Conservation (phyloP, 495 filamentous ascomycete genomes). For the Penicillium pancosmium region DNA sequence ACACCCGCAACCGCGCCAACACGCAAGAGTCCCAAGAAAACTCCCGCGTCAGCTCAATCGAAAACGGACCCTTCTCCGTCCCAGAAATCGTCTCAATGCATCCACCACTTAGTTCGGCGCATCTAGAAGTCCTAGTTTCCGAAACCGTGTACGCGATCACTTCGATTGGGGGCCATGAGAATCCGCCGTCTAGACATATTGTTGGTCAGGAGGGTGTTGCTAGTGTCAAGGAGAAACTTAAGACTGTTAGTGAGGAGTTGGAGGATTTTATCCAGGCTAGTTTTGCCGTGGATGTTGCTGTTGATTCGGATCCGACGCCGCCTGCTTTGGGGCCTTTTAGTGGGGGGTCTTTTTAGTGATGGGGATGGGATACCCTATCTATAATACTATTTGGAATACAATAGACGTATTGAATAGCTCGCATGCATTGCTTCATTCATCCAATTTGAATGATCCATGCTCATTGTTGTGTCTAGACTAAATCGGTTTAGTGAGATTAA, state of each 20-base stretch:
- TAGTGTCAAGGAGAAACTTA: slow-evolving; percentile 92
- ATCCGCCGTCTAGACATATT: slow-evolving; percentile 92
- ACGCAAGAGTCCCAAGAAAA: slow-evolving; percentile 21
- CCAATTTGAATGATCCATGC: too few relatives aligned
- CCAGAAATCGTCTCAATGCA: slow-evolving; percentile 69
- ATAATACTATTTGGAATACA: too few relatives aligned
- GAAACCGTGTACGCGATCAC: slow-evolving; percentile 93
- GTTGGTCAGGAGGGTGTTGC: slow-evolving; percentile 88
- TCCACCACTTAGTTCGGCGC: slow-evolving; percentile 63
- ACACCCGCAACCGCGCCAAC: slow-evolving; percentile 13
- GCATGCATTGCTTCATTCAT: too few relatives aligned
- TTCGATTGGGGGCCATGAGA: slow-evolving; percentile 91
- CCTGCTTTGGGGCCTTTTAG: slow-evolving; percentile 11
- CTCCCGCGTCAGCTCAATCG: slow-evolving; percentile 33
- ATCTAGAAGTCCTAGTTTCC: slow-evolving; percentile 69
- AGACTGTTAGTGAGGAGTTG: slow-evolving; percentile 92
- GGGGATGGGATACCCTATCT: too few relatives aligned
- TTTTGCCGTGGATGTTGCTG: slow-evolving; percentile 74
- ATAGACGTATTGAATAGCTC: too few relatives aligned
- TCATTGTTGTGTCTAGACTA: too few relatives aligned
- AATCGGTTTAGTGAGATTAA: too few relatives aligned
- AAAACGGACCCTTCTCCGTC: slow-evolving; percentile 46
- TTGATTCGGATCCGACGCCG: slow-evolving; percentile 34
- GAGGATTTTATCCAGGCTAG: slow-evolving; percentile 95
- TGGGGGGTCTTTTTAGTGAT: too few relatives aligned